Conservation (phyloP, 2,329 filamentous ascomycete genomes). For the Fusarium austroafricanum region DNA sequence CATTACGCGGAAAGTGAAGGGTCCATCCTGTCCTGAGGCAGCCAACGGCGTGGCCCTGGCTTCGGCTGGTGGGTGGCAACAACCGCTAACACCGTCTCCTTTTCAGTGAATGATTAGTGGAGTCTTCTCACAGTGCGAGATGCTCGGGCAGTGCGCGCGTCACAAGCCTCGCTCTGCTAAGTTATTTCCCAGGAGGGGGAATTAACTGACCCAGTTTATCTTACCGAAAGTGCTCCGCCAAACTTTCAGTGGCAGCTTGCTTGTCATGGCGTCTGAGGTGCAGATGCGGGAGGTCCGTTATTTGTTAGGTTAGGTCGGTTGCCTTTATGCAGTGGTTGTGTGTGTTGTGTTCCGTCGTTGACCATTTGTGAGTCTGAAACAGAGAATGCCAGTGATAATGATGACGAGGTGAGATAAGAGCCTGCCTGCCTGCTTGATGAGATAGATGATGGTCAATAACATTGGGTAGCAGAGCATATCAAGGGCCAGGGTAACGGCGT, state of each 20-base stretch:
- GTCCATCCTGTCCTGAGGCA: slow-evolving; percentile 43
- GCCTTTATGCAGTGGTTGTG: slow-evolving; percentile 13
- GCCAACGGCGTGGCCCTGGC: slow-evolving; percentile 40
- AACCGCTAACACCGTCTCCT: slow-evolving; percentile 43
- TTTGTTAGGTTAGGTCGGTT: neutral
- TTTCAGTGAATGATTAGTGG: slow-evolving; percentile 43
- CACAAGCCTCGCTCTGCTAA: slow-evolving; percentile 24
- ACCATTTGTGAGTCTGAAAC: slow-evolving; percentile 36
- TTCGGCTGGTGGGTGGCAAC: slow-evolving; percentile 38
- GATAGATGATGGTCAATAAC: slow-evolving; percentile 5
- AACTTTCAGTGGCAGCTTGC: slow-evolving; percentile 36
- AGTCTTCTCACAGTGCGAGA: slow-evolving; percentile 18
- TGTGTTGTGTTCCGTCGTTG: slow-evolving; percentile 18
- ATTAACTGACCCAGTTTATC: slow-evolving; percentile 42
- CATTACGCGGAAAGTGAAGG: slow-evolving; percentile 26
- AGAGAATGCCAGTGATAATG: slow-evolving; percentile 27
- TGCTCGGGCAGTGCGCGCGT: slow-evolving; percentile 16
- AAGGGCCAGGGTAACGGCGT: slow-evolving; percentile 37
- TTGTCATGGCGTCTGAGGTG: slow-evolving; percentile 13
- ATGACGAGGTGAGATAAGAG: slow-evolving; percentile 43
- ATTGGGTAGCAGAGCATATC: slow-evolving; percentile 24
- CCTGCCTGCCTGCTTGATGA: slow-evolving; percentile 6
- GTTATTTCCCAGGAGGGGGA: neutral
- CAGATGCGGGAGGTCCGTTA: slow-evolving; percentile 9
- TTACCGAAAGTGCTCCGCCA: slow-evolving; percentile 44